Percentiles rank a stretch among this genome's conserved stretches.
Evolutionary conservation across 139 green algal genomes (phyloP).

Genomic region (Chlorokybus atmophyticus): DNA sequence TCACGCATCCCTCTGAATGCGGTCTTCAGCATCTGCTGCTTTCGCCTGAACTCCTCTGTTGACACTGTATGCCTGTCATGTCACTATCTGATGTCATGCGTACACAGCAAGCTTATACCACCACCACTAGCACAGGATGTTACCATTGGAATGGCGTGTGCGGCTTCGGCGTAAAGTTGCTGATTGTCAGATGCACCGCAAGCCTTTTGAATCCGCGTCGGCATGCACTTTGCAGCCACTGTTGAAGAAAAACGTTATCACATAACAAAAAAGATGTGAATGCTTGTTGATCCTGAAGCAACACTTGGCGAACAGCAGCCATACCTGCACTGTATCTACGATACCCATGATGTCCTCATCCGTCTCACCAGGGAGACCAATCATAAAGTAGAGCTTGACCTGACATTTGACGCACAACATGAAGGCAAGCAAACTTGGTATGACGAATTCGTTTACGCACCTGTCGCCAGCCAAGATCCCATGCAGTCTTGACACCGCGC

Average conservation of each 20-base stretch:
- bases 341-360: conserved; percentile 68
- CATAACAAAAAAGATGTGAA: no score
- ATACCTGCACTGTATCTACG: conserved; percentile 39
- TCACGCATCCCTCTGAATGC: conserved; percentile 33
- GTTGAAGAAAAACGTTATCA: neutral
- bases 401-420: conserved; percentile 1
- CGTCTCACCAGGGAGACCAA: conserved; percentile 54
- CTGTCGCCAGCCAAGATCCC: conserved; percentile 51
- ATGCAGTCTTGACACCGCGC: conserved; percentile 51
- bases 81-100: neutral
- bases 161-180: conserved; percentile 68
- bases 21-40: conserved; percentile 45
- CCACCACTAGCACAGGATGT: neutral
- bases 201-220: conserved; percentile 27
- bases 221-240: conserved; percentile 49
- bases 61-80: conserved; percentile 34
- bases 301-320: neutral
- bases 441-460: no score
- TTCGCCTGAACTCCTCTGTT: conserved; percentile 48
- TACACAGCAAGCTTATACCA: neutral
- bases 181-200: conserved; percentile 51
- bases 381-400: conserved; percentile 63
- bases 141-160: conserved; percentile 65
- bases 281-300: neutral
- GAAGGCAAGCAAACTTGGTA: no score